A percentile compares a stretch with the other conserved stretches of the same genome.
Conservation (phyloP, 2,329 filamentous ascomycete genomes). For the Fusarium multiceps region DNA sequence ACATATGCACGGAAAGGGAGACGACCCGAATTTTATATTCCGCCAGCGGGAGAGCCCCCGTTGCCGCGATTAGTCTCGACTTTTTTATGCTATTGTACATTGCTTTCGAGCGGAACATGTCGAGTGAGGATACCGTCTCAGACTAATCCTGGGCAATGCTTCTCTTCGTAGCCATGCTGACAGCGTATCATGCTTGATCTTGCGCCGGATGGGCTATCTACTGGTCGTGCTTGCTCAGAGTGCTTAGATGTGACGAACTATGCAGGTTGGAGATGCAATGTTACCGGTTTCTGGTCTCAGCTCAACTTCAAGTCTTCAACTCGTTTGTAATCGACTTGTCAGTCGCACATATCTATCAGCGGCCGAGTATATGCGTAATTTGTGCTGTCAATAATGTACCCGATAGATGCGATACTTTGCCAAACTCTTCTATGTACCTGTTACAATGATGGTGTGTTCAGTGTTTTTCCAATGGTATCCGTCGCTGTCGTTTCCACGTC, state of each 20-base stretch:
- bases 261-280: neutral
- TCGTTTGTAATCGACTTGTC: neutral
- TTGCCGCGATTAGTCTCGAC: conserved; percentile 22
- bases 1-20: conserved; percentile 33
- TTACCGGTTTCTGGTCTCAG: neutral
- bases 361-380: neutral
- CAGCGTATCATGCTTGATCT: conserved; percentile 21
- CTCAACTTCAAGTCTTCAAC: neutral
- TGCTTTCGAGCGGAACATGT: neutral
- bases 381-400: neutral
- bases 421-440: neutral
- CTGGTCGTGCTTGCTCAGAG: conserved; percentile 6
- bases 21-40: conserved; percentile 28
- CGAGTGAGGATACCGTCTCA: neutral
- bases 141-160: neutral
- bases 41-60: conserved; percentile 31
- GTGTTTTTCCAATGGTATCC: conserved; percentile 9
- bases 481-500: neutral
- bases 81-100: neutral
- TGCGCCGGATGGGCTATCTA: conserved; percentile 10
- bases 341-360: neutral
- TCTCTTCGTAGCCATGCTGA: neutral
- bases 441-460: conserved; percentile 13
- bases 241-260: neutral
- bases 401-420: neutral